Evolutionary conservation across 2,329 filamentous ascomycete genomes (phyloP), one percentile per base, ranked within the genome.

Genomic region (Neopestalotiopsis sp.): DNA sequence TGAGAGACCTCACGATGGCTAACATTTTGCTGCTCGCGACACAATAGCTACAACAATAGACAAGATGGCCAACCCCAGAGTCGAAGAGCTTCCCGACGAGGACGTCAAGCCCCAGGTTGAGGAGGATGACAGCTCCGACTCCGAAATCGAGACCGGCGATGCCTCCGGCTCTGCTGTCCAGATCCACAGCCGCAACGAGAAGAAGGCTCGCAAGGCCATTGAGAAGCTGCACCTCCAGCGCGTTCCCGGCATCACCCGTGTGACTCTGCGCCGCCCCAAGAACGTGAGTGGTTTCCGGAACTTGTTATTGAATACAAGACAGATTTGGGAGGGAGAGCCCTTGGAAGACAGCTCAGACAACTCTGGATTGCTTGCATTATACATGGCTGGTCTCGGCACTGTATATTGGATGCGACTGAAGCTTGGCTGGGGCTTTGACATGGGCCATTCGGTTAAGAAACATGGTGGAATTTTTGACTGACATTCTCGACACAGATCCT

Each of bases 131-230:
- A 91, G 89, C 85, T 90, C 90, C 78, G 91, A 94, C 75, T 93
- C 92, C 78, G 92, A 92, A 78, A 91, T 89, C 77, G 94, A 96
- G 83, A 91, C 89, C 72, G 90, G 86, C 75, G 89, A 82, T 73
- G 83, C 95, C 81, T 92, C 93, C 75, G 96, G 95, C 81, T 93
- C 94, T 79, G 90, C 92, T 74, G 92, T 95, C 80, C 90, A 96
- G 78, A 92, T 99, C 80, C 95, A 98, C 90, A 97, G 94, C 81
- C 94, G 96, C 84, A 98, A 98, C 88, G 96, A 99, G 92, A 99
- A 99, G 93, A 99, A 99, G 92, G 97, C 96, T 78, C 92, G 96
- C 86, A 99, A 99, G 91, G 94, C 95, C 80, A 97, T 99, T 82
- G 93, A 94, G 84, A 99, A 99, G 91, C 91, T 98, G 81, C 95